Base-by-base conservation (phyloP, 176 grass and related monocot species). In the Stipa capillata region DNA sequence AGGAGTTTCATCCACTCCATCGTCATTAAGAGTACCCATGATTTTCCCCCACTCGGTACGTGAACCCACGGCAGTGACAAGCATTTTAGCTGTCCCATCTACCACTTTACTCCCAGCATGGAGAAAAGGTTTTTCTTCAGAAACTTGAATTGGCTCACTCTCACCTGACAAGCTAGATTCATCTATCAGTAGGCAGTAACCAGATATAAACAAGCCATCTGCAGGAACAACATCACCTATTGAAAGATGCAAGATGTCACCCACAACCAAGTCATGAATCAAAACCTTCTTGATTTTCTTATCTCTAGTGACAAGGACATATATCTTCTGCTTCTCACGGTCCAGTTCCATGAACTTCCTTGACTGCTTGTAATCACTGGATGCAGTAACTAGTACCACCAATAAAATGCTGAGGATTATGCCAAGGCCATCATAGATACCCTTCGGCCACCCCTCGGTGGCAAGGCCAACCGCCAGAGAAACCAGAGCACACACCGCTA, bases 111-210 rank as follows among this genome's bases (percentile, higher is more conserved):
- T 90, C 44, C 94, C 94, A 43, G 87, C 85, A 78, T 89, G 90
- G 36, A 97, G 77, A 86, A 94, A 88, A 25, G 91, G 91, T 31
- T 85, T 92, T 50, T 92, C 82, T 79, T 87, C 68, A 29, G 75
- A 92, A 83, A 92, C 80, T 59, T 80, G 41, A 44, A 92, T 71
- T 45, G 92, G 87, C 54, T 97, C 91, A 31, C 85, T 90, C 69
- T 97, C 95, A 76, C 95, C 95, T 4, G 92, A 92, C 60, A 94
- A 86, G 35, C 89, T 94, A 40, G 95, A 97, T 79, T 94, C 95
- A 85, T 97, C 89, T 85, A 94, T 59, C 65, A 94, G 57, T 78
- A 97, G 76, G 45, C 91, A 76, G 66, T 89, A 90, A 2, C 95
- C 95, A 42, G 89, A 89, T 81, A 92, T 48, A 59, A 90, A 97